Evolutionary conservation across 2,329 filamentous ascomycete genomes (phyloP).

Genomic region (Xenosphaeropsis pyriputrescens): DNA sequence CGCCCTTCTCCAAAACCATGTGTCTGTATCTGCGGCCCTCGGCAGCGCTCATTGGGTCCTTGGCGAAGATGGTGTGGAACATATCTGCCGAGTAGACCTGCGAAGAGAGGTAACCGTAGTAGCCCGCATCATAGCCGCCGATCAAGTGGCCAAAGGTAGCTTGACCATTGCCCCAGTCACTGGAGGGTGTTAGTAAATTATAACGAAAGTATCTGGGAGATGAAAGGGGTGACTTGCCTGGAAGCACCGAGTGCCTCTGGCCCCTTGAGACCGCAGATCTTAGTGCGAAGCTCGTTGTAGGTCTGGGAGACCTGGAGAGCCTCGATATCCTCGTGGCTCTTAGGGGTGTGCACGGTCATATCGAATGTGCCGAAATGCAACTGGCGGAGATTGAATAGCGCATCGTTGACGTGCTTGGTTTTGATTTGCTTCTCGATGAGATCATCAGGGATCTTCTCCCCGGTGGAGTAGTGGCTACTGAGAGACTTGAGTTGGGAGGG

Average conservation of each 20-base stretch:
- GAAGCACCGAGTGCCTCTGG: conserved; percentile 49
- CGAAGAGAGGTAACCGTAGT: conserved; percentile 63
- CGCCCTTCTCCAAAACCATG: conserved; percentile 64
- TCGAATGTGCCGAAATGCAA: conserved; percentile 73
- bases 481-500: conserved; percentile 49
- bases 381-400: conserved; percentile 64
- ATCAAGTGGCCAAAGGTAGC: conserved; percentile 74
- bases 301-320: conserved; percentile 46
- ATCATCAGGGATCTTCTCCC: conserved; percentile 57
- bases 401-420: conserved; percentile 71
- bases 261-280: conserved; percentile 62
- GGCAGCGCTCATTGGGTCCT: conserved; percentile 61
- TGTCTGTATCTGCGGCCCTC: conserved; percentile 66
- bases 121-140: conserved; percentile 73
- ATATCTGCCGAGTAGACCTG: conserved; percentile 77
- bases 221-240: conserved; percentile 26
- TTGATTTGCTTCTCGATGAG: conserved; percentile 60
- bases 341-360: conserved; percentile 64
- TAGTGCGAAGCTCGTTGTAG: conserved; percentile 58
- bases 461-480: conserved; percentile 59
- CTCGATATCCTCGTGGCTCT: conserved; percentile 54
- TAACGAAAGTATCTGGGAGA: too few relatives aligned
- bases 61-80: conserved; percentile 70
- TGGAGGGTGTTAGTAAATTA: conserved; percentile 11
- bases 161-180: conserved; percentile 62